Base-by-base conservation (phyloP, 2,329 filamentous ascomycete species). In the Zelopaecilomyces penicillatus region DNA sequence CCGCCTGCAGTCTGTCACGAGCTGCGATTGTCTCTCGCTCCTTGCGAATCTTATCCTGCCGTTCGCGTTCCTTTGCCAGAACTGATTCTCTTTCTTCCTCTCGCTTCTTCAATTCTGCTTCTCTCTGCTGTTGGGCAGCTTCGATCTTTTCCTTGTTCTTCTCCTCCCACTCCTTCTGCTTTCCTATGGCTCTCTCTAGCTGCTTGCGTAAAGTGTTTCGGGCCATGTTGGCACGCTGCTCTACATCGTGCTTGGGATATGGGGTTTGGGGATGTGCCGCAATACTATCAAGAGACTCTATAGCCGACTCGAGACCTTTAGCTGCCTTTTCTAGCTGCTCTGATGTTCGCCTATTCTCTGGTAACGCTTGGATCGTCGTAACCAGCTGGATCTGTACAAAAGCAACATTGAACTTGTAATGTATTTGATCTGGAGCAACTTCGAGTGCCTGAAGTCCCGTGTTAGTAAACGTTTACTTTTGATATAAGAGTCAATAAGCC, bases 321-420 rank as follows among this genome's bases (percentile, higher is more conserved):
- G 82, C 80, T 1, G 91, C 90, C 43, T 83, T 78, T 59, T 95
- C 77, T 6, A 98, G 80, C 57, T 97, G 89, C 48, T 78, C 75
- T 3, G 91, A 73, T 0, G 85, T 86, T 41, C 89, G 82, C 59
- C 90, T 82, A 5, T 78, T 78, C 60, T 96, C 87, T 5, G 78
- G 73, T 43, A 95, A 71, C 32, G 71, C 74, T 64, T 88, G 83
- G 44, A 96, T 81, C 30, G 85, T 79, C 38, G 85, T 84, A 19
- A 91, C 91, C 44, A 97, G 82, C 63, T 96, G 90, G 50, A 95
- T 94, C 61, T 97, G 93, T 29, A 97, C 87, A 59, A 96, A 98
- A 1, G 93, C 93, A 29, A 98, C 87, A 58, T 98, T 98, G 76
- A 98, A 98, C 63, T 93, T 88, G 64, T 93, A 87, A 65, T 95